phyloP scores from a whole-genome alignment of 2,329 filamentous ascomycete species.

The Penicillium italicum region DNA sequence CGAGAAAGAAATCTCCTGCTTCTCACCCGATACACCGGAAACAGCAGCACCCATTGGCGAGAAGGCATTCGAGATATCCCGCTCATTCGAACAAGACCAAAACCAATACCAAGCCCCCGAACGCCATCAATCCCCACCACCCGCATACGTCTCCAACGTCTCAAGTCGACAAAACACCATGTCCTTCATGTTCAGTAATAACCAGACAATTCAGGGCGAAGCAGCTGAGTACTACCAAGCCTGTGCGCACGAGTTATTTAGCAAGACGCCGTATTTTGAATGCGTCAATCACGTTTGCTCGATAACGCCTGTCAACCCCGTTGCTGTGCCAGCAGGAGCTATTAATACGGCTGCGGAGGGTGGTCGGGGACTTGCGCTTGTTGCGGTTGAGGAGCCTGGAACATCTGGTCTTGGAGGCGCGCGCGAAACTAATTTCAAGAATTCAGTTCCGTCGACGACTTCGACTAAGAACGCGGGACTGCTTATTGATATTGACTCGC shows the following conservation, averaged over 20 bases:
- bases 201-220: slow-evolving; percentile 29
- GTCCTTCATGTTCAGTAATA: slow-evolving; percentile 26
- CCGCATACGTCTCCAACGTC: slow-evolving; percentile 2
- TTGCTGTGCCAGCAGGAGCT: slow-evolving; percentile 14
- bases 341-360: neutral
- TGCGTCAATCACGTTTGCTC: slow-evolving; percentile 45
- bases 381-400: slow-evolving; percentile 5
- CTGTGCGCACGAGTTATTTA: slow-evolving; percentile 45
- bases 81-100: slow-evolving; percentile 2
- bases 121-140: slow-evolving; percentile 1
- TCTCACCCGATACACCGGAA: slow-evolving; percentile 36
- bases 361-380: slow-evolving; percentile 20
- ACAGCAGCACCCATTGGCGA: slow-evolving; percentile 15
- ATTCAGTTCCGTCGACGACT: neutral
- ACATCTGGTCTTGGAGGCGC: neutral
- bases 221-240: slow-evolving; percentile 46
- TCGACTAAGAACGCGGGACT: slow-evolving; percentile 5
- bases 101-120: neutral
- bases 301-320: slow-evolving; percentile 27
- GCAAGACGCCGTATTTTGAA: slow-evolving; percentile 41
- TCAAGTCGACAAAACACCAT: slow-evolving; percentile 12
- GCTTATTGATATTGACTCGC: slow-evolving; percentile 24
- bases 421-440: neutral
- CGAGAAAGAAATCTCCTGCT: slow-evolving; percentile 28
- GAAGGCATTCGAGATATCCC: slow-evolving; percentile 14